Percentiles rank a stretch among this genome's conserved stretches.
phyloP scores from a whole-genome alignment of 2,329 filamentous ascomycete species.

The Penicillium janthinellum region DNA sequence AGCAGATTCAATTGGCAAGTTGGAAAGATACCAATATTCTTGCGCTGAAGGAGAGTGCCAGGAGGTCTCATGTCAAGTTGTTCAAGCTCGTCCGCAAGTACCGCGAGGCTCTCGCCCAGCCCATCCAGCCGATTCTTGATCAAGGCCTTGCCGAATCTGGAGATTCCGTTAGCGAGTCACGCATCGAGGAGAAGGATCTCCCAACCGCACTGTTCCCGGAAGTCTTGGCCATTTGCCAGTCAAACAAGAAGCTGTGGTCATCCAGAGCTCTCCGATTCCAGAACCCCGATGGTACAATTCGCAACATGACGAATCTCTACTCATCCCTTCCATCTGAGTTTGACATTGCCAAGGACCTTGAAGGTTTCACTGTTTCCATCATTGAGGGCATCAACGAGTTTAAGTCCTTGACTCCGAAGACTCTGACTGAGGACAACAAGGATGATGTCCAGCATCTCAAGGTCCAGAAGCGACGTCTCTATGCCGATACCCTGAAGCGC shows the following conservation, averaged over 20 bases:
- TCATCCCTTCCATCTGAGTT: constrained; percentile 55
- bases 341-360: constrained; percentile 62
- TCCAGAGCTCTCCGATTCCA: constrained; percentile 66
- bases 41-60: constrained; percentile 83
- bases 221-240: constrained; percentile 37
- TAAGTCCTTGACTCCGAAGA: constrained; percentile 77
- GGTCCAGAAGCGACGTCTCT: constrained; percentile 83
- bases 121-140: constrained; percentile 63
- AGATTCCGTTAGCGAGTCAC: constrained; percentile 27
- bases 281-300: constrained; percentile 68
- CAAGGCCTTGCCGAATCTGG: constrained; percentile 39
- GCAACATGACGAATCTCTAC: constrained; percentile 71
- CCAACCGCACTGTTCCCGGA: constrained; percentile 30
- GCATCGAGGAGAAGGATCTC: constrained; percentile 12
- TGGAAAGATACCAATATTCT: constrained; percentile 99
- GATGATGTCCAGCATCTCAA: constrained; percentile 84
- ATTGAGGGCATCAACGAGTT: constrained; percentile 70
- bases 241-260: constrained; percentile 36
- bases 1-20: constrained; percentile 88
- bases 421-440: constrained; percentile 86
- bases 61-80: constrained; percentile 85
- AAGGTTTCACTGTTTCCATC: constrained; percentile 70
- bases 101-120: constrained; percentile 73
- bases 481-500: constrained; percentile 82
- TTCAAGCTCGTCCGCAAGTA: constrained; percentile 93